phyloP scores from a whole-genome alignment of 164 flowering plant species.

The Vitis amurensis region DNA sequence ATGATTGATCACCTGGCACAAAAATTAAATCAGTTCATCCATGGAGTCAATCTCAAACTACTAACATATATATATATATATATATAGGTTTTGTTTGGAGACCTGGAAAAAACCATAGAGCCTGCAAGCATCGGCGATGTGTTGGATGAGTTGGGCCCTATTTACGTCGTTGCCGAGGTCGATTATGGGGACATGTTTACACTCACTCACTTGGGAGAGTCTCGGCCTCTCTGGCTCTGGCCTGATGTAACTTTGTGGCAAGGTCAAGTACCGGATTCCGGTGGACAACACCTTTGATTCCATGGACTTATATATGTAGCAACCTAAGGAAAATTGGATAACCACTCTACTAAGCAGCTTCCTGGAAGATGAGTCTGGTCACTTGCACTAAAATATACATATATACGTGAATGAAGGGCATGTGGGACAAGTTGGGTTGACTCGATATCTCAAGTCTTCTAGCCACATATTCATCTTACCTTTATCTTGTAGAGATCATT shows the following conservation, averaged over 20 bases:
- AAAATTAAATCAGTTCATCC: neutral
- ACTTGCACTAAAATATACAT: too few relatives aligned
- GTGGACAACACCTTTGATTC: constrained; percentile 39
- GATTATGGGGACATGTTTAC: constrained; percentile 52
- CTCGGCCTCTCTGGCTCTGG: constrained; percentile 70
- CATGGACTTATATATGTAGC: constrained; percentile 19
- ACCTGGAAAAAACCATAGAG: constrained; percentile 71
- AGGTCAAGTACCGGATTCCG: constrained; percentile 25
- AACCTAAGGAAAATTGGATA: too few relatives aligned
- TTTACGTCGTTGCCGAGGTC: constrained; percentile 40
- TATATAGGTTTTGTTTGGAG: too few relatives aligned
- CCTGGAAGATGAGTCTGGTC: too few relatives aligned
- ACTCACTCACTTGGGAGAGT: constrained; percentile 45
- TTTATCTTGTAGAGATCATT: too few relatives aligned
- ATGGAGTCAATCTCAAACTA: too few relatives aligned
- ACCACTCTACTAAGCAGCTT: too few relatives aligned
- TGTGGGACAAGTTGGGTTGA: too few relatives aligned
- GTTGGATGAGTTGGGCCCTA: constrained; percentile 20
- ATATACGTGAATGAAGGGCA: too few relatives aligned
- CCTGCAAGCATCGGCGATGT: constrained; percentile 54
- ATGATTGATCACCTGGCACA: constrained; percentile 63
- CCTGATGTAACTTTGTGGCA: constrained; percentile 57
- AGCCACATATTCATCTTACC: too few relatives aligned
- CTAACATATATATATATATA: neutral
- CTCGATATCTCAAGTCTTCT: too few relatives aligned